Conservation (phyloP, 148 eudicot genomes). For the Agrostemma githago region DNA sequence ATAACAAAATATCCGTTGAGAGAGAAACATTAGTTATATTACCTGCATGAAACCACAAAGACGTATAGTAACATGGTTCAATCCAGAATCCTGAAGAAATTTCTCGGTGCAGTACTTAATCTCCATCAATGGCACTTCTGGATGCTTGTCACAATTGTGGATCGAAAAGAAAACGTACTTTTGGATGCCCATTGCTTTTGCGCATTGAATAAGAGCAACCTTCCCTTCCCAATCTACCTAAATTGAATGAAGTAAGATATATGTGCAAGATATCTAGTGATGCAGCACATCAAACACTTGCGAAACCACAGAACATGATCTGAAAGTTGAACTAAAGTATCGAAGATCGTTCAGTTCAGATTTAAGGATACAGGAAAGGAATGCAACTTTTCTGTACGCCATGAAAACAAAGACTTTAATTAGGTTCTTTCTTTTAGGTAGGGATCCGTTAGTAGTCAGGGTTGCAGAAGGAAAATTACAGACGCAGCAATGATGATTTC, state of each 20-base stretch:
- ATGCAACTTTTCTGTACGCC: neutral
- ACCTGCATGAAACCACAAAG: slow-evolving; percentile 99
- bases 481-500: neutral
- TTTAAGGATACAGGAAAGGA: neutral
- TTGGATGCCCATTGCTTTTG: slow-evolving; percentile 98
- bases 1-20: neutral
- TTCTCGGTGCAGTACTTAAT: slow-evolving; percentile 98
- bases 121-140: slow-evolving; percentile 98
- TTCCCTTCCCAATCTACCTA: slow-evolving; percentile 99
- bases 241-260: slow-evolving; percentile 30
- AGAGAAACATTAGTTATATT: slow-evolving; percentile 23
- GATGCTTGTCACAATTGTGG: slow-evolving; percentile 99
- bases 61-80: slow-evolving; percentile 71
- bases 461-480: neutral
- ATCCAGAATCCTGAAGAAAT: slow-evolving; percentile 81
- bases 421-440: neutral
- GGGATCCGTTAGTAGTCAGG: neutral
- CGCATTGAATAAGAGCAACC: slow-evolving; percentile 99
- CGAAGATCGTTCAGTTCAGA: neutral
- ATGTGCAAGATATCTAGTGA: neutral
- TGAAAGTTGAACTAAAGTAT: neutral
- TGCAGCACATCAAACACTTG: neutral
- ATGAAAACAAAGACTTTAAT: neutral
- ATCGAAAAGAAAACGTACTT: slow-evolving; percentile 90
- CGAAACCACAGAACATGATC: slow-evolving; percentile 1